Base-by-base conservation (phyloP, 805 yeast species). In the Zygoascus flipseniorum region DNA sequence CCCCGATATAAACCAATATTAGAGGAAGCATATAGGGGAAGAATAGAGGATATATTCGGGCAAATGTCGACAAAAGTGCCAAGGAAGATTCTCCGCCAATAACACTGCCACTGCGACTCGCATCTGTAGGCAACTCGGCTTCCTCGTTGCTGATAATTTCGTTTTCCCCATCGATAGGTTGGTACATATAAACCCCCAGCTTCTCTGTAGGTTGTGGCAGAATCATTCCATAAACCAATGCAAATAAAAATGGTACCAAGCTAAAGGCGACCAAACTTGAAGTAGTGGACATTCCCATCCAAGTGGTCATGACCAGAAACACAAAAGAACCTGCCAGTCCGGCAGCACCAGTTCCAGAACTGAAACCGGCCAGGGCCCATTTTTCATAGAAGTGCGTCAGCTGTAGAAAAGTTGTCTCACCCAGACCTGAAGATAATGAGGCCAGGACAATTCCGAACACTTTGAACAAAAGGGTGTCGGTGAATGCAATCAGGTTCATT, bases 321-420 rank as follows among this genome's bases (percentile, higher is more conserved):
- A 78, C 63, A 51, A 85, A 86, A 52, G 68, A 81, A 0, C 98
- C 99, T 18, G 80, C 76, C 5, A 92, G 67, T 0, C 99, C 99
- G 0, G 99, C 98, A 18, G 89, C 95, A 2, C 99, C 98, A 0
- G 98, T 92, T 1, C 99, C 99, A 8, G 89, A 79, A 19, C 96
- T 86, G 81, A 95, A 92, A 0, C 95, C 97, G 49, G 83, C 81
- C 47, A 92, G 72, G 3, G 95, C 74, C n/a, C 65, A 59, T 16
- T 74, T 73, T 18, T 74, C 76, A 66, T 81, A 89, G 61, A 74
- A 84, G 64, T 90, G 96, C 1, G 97, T 88, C 67, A 92, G 70
- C 65, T 87, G 96, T 44, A 92, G 69, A 59, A 92, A 92, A 0
- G 97, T 87, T 5, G 86, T 72, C 65, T 92, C 99, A 0, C 99